Conservation (phyloP, 805 yeast species). For the Yamadazyma takamatsuzukensis region DNA sequence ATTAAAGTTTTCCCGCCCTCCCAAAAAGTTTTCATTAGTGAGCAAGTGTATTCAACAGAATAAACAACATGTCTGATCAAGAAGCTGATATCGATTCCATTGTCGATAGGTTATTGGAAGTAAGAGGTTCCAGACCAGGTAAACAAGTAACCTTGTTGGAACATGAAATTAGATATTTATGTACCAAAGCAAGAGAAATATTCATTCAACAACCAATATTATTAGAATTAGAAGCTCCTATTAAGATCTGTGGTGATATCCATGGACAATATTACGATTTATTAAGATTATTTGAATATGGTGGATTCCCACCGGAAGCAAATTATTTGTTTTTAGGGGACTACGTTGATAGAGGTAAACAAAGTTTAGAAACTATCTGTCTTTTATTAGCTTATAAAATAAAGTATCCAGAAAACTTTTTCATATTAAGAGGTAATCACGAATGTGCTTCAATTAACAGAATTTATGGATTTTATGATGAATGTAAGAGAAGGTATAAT, state of each 20-base stretch:
- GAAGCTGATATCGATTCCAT: constrained; percentile 97
- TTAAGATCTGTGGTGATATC: constrained; percentile 95
- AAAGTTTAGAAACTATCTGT: constrained; percentile 94
- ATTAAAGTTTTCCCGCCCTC: too few relatives aligned
- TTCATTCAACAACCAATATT: constrained; percentile 96
- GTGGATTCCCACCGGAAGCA: constrained; percentile 99
- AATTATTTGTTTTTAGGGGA: constrained; percentile 94
- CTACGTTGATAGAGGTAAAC: constrained; percentile 98
- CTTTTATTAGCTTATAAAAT: constrained; percentile 91
- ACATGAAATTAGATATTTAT: constrained; percentile 88
- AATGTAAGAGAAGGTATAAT: constrained; percentile 96
- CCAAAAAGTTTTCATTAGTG: too few relatives aligned
- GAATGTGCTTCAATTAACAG: constrained; percentile 98
- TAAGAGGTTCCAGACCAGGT: constrained; percentile 97
- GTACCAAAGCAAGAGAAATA: constrained; percentile 97
- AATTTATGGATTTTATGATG: constrained; percentile 97
- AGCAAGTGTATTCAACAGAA: too few relatives aligned
- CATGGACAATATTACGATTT: constrained; percentile 98
- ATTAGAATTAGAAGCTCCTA: constrained; percentile 95
- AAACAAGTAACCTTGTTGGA: constrained; percentile 92
- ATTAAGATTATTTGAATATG: constrained; percentile 92
- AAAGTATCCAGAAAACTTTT: constrained; percentile 97
- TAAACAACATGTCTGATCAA: constrained; percentile 33
- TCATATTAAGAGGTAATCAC: constrained; percentile 95
- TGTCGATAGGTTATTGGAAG: constrained; percentile 94